Evolutionary conservation across 2,329 filamentous ascomycete species (phyloP).

Genomic region (Helotiales sp.): DNA sequence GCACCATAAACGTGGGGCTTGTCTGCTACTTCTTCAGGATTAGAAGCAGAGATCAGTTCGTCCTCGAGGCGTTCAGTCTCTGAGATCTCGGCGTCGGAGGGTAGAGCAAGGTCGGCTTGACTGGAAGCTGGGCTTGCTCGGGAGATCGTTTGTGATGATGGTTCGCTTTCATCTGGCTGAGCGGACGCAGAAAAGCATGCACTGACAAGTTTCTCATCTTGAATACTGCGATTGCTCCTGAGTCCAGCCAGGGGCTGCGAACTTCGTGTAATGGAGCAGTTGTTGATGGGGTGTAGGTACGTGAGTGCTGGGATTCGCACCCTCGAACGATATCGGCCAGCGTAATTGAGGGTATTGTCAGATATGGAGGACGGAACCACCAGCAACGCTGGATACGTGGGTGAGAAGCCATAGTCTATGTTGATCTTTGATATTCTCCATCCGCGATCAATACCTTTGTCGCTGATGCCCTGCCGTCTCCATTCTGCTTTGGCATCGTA

Average conservation of each 20-base stretch:
- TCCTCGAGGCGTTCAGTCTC: conserved; percentile 69
- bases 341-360: conserved; percentile 96
- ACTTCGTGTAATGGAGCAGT: conserved; percentile 93
- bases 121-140: conserved; percentile 47
- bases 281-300: conserved; percentile 95
- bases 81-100: conserved; percentile 49
- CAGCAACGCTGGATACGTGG: conserved; percentile 85
- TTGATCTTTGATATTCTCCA: conserved; percentile 95
- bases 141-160: conserved; percentile 26
- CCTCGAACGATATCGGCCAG: conserved; percentile 83
- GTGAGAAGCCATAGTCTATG: conserved; percentile 83
- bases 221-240: conserved; percentile 83
- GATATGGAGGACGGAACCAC: conserved; percentile 87
- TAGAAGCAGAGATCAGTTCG: conserved; percentile 58
- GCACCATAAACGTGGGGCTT: conserved; percentile 79
- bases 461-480: conserved; percentile 81
- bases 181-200: conserved; percentile 78
- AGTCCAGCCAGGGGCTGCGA: conserved; percentile 90
- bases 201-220: conserved; percentile 90
- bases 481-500: conserved; percentile 89
- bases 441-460: conserved; percentile 59
- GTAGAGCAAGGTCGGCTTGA: conserved; percentile 46
- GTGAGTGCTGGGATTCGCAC: conserved; percentile 85
- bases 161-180: conserved; percentile 27
- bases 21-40: conserved; percentile 51